Evolutionary conservation across 1,284 basidiomycete genomes (phyloP), one percentile per base, ranked within the genome.

Genomic region (Tremellales sp.): DNA sequence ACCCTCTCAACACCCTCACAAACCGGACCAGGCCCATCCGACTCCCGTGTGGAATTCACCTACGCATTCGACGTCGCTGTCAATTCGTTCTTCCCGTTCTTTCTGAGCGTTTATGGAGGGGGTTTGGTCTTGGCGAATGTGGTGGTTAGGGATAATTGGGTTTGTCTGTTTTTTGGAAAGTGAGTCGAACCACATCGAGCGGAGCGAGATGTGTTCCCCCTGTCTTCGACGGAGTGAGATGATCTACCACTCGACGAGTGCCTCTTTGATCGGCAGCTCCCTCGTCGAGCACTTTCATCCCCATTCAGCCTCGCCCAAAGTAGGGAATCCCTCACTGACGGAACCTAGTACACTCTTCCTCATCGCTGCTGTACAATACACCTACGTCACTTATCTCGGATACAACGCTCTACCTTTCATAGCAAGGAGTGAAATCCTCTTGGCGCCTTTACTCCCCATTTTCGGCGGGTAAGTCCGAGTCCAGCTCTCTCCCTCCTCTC

Each of bases 51-150:
- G 40, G 89, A 92, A 77, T 91, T 87, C 85, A 86, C 85, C 15
- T 96, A 93, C 73, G 87, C 87, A 13, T 93, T 97, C 64, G 92
- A 96, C 72, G 87, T 96, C 15, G 90, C 93, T 67, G 91, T 87
- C 56, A 96, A 96, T 65, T 84, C 89, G 4, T 96, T 96, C 79
- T 94, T 94, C 75, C 91, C 91, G 3, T 78, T 90, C 47, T 93
- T 88, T 74, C 80, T 94, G 52, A 86, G 87, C 15, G 80, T 93
- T 45, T 92, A 93, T 69, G 77, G 90, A 46, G 85, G 84, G 0
- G 87, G 94, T 65, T 78, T 94, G 3, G 84, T 91, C 54, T 78
- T 96, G 4, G 80, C 89, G 0, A 85, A 89, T 1, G 80, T 94
- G 35, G 78, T 96, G 43, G 81, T 87, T 23, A 82, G 82, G 65